Conservation (phyloP, 2,329 filamentous ascomycete species). For the Exophiala sp. region DNA sequence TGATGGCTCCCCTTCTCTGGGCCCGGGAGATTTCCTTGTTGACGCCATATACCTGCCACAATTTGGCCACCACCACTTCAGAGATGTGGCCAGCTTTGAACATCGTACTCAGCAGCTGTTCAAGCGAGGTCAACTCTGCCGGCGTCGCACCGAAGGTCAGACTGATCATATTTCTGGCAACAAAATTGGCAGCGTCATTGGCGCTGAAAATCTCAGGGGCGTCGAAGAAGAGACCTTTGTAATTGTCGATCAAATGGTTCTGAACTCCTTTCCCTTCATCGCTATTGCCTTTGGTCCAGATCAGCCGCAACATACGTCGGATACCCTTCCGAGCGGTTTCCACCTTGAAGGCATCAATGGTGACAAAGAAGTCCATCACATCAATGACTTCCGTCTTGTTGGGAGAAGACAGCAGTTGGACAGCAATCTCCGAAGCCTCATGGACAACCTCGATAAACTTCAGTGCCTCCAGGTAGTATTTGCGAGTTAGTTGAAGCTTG, state of each 20-base stretch:
- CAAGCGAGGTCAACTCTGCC: constrained; percentile 88
- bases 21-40: constrained; percentile 88
- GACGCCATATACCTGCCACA: constrained; percentile 96
- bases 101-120: constrained; percentile 94
- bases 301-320: constrained; percentile 87
- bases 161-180: constrained; percentile 98
- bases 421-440: constrained; percentile 70
- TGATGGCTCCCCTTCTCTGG: constrained; percentile 87
- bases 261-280: constrained; percentile 98
- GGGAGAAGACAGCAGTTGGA: constrained; percentile 81
- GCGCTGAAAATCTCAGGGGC: constrained; percentile 80
- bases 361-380: constrained; percentile 96
- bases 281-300: constrained; percentile 99
- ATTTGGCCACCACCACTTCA: constrained; percentile 77
- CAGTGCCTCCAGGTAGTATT: constrained; percentile 89
- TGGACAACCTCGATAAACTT: constrained; percentile 91
- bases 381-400: constrained; percentile 99
- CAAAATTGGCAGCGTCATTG: constrained; percentile 90
- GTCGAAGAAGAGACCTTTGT: constrained; percentile 92
- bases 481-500: constrained; percentile 77
- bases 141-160: constrained; percentile 92
- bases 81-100: constrained; percentile 87
- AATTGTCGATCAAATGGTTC: constrained; percentile 92
- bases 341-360: constrained; percentile 92
- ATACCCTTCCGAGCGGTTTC: constrained; percentile 90